phyloP scores from a whole-genome alignment of 2,329 filamentous ascomycete species.

The Aspergillus pseudonomiae region DNA sequence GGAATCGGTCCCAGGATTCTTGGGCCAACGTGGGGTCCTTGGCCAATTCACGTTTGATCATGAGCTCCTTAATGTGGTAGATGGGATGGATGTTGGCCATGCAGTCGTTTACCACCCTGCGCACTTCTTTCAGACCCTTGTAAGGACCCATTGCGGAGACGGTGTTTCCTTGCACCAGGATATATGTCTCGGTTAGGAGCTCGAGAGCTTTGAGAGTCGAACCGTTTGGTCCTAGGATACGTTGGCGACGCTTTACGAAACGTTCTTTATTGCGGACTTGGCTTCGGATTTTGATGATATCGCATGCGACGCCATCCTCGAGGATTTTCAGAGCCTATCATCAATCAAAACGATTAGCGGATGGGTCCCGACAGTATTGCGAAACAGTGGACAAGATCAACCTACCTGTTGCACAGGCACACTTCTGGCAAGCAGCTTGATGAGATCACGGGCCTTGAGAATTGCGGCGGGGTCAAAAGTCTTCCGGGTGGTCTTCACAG shows the following conservation, averaged over 20 bases:
- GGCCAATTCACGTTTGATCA: constrained; percentile 90
- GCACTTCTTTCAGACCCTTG: constrained; percentile 90
- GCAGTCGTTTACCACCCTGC: constrained; percentile 87
- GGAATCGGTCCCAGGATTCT: constrained; percentile 93
- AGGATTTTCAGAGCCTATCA: constrained; percentile 80
- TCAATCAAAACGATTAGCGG: not conserved
- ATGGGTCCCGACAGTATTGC: not conserved
- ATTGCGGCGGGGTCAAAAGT: constrained; percentile 92
- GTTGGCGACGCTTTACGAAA: constrained; percentile 91
- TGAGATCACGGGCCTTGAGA: constrained; percentile 88
- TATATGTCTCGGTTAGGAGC: constrained; percentile 86
- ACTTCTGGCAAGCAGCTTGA: constrained; percentile 87
- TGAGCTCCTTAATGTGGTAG: constrained; percentile 92
- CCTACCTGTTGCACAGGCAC: constrained; percentile 79
- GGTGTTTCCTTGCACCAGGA: constrained; percentile 95
- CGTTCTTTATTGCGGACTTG: constrained; percentile 91
- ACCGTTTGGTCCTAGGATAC: constrained; percentile 88
- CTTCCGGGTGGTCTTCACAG: constrained; percentile 89
- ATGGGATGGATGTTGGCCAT: constrained; percentile 92
- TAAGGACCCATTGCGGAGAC: constrained; percentile 89
- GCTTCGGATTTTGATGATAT: constrained; percentile 93
- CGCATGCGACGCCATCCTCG: constrained; percentile 86
- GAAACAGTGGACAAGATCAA: not conserved
- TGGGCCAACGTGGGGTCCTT: constrained; percentile 84
- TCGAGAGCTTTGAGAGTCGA: constrained; percentile 93